phyloP scores from a whole-genome alignment of 805 yeast genomes.

The Clavispora asparagi region DNA sequence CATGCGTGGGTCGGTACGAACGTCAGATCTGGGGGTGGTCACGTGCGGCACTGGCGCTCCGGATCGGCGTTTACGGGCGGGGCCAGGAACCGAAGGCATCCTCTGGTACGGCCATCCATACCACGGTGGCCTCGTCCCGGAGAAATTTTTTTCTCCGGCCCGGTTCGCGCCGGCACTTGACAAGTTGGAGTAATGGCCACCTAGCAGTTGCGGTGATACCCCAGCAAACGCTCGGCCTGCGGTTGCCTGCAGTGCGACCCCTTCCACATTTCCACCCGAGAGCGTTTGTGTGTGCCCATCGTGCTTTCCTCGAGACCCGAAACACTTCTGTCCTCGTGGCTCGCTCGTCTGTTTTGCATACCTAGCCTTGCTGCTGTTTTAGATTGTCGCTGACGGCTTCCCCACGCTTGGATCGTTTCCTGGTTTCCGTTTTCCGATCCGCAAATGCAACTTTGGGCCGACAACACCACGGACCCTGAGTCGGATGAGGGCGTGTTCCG shows the following conservation, averaged over 20 bases:
- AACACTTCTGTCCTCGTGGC: not conserved
- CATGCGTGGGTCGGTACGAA: too few species aligned
- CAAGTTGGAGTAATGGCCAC: too few species aligned
- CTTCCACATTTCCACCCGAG: not conserved
- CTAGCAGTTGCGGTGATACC: not conserved
- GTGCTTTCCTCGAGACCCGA: not conserved
- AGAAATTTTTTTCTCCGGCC: too few species aligned
- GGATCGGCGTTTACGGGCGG: too few species aligned
- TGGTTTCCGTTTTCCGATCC: not conserved
- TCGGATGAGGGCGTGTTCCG: slow-evolving; percentile 36
- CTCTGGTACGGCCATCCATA: too few species aligned
- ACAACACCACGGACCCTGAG: not conserved
- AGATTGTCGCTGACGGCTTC: too few species aligned
- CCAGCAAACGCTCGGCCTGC: not conserved
- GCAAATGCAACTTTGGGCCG: not conserved
- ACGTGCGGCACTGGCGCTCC: not conserved
- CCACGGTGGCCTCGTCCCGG: too few species aligned
- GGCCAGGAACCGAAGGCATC: too few species aligned
- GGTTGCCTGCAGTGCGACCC: not conserved
- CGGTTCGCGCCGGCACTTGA: too few species aligned
- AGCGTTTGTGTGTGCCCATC: not conserved
- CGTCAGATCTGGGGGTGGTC: not conserved
- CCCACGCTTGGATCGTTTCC: not conserved
- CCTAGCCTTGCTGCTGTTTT: not conserved
- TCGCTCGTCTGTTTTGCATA: not conserved